These are phyloP conservation scores for Odontarrhena argentea DNA, from an alignment of 345 rosid species.

Conservation along the genomic window DNA sequence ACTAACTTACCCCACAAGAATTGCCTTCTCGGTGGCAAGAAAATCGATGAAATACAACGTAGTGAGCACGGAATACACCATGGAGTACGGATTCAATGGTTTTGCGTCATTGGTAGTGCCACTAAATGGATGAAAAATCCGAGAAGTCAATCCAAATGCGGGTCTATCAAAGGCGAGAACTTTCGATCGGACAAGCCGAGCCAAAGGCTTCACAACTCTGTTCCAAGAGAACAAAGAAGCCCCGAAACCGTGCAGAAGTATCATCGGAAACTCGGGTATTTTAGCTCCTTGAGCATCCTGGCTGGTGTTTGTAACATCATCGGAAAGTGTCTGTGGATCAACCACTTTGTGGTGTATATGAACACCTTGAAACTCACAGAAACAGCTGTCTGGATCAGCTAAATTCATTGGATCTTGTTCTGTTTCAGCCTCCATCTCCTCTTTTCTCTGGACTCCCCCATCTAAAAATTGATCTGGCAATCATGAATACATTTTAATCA, in stretches of 20 bases:
- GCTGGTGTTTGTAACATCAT: slow-evolving; percentile 28
- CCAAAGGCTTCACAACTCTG: slow-evolving; percentile 72
- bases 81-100: slow-evolving; percentile 76
- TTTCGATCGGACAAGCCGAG: slow-evolving; percentile 58
- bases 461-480: slow-evolving; percentile 53
- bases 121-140: slow-evolving; percentile 45
- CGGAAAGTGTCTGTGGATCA: slow-evolving; percentile 43
- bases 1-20: slow-evolving; percentile 74
- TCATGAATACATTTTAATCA: not conserved
- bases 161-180: slow-evolving; percentile 92
- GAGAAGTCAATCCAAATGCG: slow-evolving; percentile 86
- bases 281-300: slow-evolving; percentile 18
- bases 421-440: slow-evolving; percentile 52
- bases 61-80: slow-evolving; percentile 77
- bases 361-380: slow-evolving; percentile 86
- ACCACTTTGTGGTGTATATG: slow-evolving; percentile 72
- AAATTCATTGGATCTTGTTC: slow-evolving; percentile 74
- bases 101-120: slow-evolving; percentile 39
- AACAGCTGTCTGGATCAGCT: slow-evolving; percentile 86
- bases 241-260: slow-evolving; percentile 88
- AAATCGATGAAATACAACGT: slow-evolving; percentile 72
- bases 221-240: slow-evolving; percentile 93
- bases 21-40: slow-evolving; percentile 68
- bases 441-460: slow-evolving; percentile 40
- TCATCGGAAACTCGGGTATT: slow-evolving; percentile 57